Conservation (phyloP, 2,329 filamentous ascomycete species). For the Orbilia oligospora region DNA sequence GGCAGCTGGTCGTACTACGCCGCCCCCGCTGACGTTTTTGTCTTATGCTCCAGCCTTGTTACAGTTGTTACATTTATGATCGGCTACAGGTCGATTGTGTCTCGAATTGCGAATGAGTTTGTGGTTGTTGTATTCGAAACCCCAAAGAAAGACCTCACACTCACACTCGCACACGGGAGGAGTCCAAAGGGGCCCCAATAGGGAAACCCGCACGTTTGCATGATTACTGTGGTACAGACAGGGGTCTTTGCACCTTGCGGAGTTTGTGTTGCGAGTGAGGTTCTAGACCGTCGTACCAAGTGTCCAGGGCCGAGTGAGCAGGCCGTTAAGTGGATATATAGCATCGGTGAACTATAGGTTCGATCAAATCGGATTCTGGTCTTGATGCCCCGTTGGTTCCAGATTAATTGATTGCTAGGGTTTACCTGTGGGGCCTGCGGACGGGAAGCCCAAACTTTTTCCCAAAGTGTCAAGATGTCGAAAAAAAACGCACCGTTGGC, state of each 20-base stretch:
- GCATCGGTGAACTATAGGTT: conserved; percentile 34
- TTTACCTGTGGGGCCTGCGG: conserved; percentile 17
- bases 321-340: conserved; percentile 35
- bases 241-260: conserved; percentile 34
- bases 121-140: conserved; percentile 21
- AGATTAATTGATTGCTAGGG: conserved; percentile 38
- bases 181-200: not conserved
- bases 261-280: conserved; percentile 55
- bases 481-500: conserved; percentile 6
- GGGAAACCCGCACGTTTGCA: conserved; percentile 31
- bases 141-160: conserved; percentile 8
- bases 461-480: not conserved
- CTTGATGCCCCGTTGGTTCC: conserved; percentile 45
- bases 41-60: conserved; percentile 20
- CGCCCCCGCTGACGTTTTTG: conserved; percentile 40
- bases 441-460: conserved; percentile 40
- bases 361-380: conserved; percentile 39
- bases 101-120: conserved; percentile 34
- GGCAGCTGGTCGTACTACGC: conserved; percentile 28
- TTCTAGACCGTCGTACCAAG: conserved; percentile 58
- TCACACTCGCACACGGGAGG: too few relatives aligned
- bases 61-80: conserved; percentile 4
- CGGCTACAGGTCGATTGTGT: conserved; percentile 1
- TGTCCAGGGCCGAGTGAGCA: not conserved
- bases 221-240: conserved; percentile 54